Base-by-base conservation (phyloP, 1,139 yeast species). In the Candida gigantensis region DNA sequence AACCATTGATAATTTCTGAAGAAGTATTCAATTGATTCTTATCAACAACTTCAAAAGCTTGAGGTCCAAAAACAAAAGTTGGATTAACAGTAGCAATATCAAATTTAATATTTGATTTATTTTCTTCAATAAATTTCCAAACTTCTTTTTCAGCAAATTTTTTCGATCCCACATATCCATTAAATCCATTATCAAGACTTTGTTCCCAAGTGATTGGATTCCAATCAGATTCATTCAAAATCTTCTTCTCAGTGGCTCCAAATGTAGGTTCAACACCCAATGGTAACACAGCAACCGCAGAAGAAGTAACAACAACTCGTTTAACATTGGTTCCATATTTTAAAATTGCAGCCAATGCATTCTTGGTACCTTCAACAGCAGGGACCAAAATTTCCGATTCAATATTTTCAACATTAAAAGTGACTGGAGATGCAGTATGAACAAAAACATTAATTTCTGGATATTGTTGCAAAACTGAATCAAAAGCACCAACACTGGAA, bases 81-180 rank as follows among this genome's bases (percentile, higher is more conserved):
- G 82, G 82, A 36, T 65, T 64, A 10, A 77, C 65, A 1, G 65
- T 60, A 3, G 68, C 52, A 35, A 74, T 47, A 4, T 53, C 52
- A 44, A 76, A 78, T 23, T 44, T n/a, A n/a, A n/a, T n/a, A 15
- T 57, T 54, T 11, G 77, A 72, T 3, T 61, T 59, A 32, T 62
- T 55, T 6, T 40, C 35, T 51, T 59, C 51, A 11, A 61, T 51
- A 41, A 64, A 74, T 18, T 70, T 62, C 77, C 79, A 72, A 15
- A 68, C 72, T 1, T 69, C 64, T 42, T 51, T 51, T 49, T 77
- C 83, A 14, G 81, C 78, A 40, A 66, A 63, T 64, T 64, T 72
- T 53, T 78, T 78, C 5, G 82, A 74, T 1, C 72, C 79, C 42
- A 58, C 43, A 55, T 77, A 78, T 6, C 74, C 81, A 19, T 40